Evolutionary conservation across 1,139 yeast genomes (phyloP), one percentile per base, ranked within the genome.

Genomic region (Pichia sp.): DNA sequence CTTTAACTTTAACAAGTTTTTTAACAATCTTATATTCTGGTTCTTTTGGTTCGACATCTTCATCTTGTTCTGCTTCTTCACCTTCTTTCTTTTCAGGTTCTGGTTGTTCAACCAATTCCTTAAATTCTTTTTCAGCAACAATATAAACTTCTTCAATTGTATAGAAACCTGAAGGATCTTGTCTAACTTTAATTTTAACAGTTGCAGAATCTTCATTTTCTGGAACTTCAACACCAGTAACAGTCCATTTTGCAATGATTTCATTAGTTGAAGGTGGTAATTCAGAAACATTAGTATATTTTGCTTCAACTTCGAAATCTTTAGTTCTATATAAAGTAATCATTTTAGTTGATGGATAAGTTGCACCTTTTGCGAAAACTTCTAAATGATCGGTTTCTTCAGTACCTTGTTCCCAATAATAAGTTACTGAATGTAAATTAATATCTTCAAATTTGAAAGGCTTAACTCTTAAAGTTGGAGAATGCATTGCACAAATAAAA

Each of bases 381-480:
- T 92, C 97, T 70, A 92, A 76, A 68, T 86, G 90, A 66, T 83
- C 90, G 53, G 87, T 86, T 59, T 88, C 96, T 70, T 87, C 97
- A 55, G 81, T 90, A 68, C 87, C 89, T 69, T 90, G 80, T 66
- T 85, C 95, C 98, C 98, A 94, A 72, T 74, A 80, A 81, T 88
- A 94, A 47, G 97, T 86, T 58, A 94, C 97, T 43, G 96, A 81
- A 80, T 81, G 79, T 62, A 83, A 86, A 81, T 90, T 90, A 68
- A 83, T 75, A 70, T 92, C 99, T 75, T 92, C 97, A 66, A 90
- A 92, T 74, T 90, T 92, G 84, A 92, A 92, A 62, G 97, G 97
- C 74, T 97, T 86, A 50, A 94, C 98, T 75, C 98, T 86, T 65
- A 92, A 83, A 58, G 97, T 90, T 72, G 98, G 98, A 33, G 98